Evolutionary conservation across 202 grass and related monocot species (phyloP), one percentile per base, ranked within the genome.

Genomic region (Cymbopogon flexuosus): DNA sequence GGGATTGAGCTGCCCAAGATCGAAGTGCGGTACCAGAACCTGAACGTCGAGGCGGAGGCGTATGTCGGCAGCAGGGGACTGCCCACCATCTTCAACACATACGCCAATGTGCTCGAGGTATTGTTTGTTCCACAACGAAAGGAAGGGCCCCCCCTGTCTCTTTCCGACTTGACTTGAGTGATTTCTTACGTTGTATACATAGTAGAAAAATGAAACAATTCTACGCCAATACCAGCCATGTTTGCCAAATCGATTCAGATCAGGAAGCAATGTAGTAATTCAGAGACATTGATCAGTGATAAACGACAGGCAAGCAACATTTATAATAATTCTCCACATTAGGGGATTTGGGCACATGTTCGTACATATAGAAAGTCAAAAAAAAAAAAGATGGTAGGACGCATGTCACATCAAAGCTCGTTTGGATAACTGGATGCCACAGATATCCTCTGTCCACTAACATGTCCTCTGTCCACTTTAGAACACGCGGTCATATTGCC

Each of bases 1-100:
- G 87, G 86, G 57, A 79, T 94, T 34, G 78, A 85, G 14, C 72
- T 91, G 83, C 92, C 92, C 1, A 89, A 52, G 54, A 91, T 94
- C 45, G 92, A 94, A 37, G 89, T 94, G 81, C 70, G 92, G 0
- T 94, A 85, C 67, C 29, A 91, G 12, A 84, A 91, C 65, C 86
- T 94, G 6, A 83, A 83, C 39, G 77, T 89, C 6, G 84, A 91
- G 14, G 87, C 89, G 31, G 81, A 91, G 70, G 85, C 84, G 23
- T 87, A 94, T 27, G 87, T 94, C 0, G 92, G 92, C 12, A 89
- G 78, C 79, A 89, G 92, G 83, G 89, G 92, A 1, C 30, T 94
- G 8, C 92, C 92, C 0, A 91, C 92, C 19, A 62, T 94, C 81
- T 22, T 74, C 16, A 94, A 94, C 79, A 80, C 89, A 51, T 87